Conservation (phyloP, 1,284 basidiomycete species). For the Microbotryomycetes sp. region DNA sequence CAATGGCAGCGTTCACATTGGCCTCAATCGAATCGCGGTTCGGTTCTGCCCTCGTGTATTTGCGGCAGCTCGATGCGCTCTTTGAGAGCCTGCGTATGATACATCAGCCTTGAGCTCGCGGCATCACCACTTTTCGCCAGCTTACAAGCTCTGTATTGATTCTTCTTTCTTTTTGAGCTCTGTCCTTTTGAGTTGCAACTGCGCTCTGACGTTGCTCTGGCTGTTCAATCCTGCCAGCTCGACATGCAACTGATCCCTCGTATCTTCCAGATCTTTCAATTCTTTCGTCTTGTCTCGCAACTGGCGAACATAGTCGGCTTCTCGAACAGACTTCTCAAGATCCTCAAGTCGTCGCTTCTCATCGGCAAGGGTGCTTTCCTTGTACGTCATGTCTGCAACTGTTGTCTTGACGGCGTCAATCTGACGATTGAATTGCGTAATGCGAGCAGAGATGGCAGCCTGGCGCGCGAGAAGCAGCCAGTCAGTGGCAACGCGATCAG, state of each 20-base stretch:
- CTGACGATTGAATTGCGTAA: constrained; percentile 42
- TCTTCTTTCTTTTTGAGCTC: constrained; percentile 59
- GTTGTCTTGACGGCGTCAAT: constrained; percentile 43
- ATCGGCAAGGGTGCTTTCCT: constrained; percentile 45
- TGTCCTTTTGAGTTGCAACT: constrained; percentile 64
- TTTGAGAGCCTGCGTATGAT: constrained; percentile 51
- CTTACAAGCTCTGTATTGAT: constrained; percentile 62
- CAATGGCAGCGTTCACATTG: constrained; percentile 22
- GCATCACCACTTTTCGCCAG: constrained; percentile 29
- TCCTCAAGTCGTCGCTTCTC: constrained; percentile 54
- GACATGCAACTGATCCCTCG: constrained; percentile 59
- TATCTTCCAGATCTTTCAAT: constrained; percentile 58
- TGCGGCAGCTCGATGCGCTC: constrained; percentile 56
- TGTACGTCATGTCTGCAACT: constrained; percentile 51
- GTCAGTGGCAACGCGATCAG: constrained; percentile 42
- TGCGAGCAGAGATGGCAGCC: constrained; percentile 26
- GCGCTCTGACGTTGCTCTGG: constrained; percentile 76
- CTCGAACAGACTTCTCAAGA: constrained; percentile 53
- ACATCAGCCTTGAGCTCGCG: not conserved
- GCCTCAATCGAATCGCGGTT: constrained; percentile 26
- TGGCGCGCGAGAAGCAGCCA: constrained; percentile 4
- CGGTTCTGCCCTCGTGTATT: constrained; percentile 42
- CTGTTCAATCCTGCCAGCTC: constrained; percentile 68
- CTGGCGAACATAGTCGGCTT: constrained; percentile 61
- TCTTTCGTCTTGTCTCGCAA: constrained; percentile 56